Evolutionary conservation across 2,329 filamentous ascomycete genomes (phyloP).

Genomic region (Aureobasidium sp.): DNA sequence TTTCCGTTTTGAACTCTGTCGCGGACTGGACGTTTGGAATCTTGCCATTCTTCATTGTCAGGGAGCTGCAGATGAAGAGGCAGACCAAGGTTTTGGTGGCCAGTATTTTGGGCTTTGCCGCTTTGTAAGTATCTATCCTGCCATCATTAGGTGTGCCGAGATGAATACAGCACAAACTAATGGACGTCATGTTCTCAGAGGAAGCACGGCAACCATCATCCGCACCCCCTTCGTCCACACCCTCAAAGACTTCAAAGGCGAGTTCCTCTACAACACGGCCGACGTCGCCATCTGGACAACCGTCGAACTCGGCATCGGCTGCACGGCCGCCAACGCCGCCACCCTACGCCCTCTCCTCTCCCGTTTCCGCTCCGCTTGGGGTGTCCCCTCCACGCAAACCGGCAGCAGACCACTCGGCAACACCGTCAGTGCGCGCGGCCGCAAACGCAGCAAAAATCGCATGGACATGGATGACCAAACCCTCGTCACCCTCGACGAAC

Average conservation of each 20-base stretch:
- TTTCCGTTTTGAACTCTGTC: conserved; percentile 31
- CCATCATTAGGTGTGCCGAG: too few species aligned
- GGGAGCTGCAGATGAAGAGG: conserved; percentile 33
- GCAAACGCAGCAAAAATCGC: not conserved
- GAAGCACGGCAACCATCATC: conserved; percentile 44
- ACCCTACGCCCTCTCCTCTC: conserved; percentile 41
- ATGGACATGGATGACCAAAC: not conserved
- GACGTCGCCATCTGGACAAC: conserved; percentile 31
- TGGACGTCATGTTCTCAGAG: conserved; percentile 23
- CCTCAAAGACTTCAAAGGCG: conserved; percentile 31
- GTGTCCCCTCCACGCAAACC: not conserved
- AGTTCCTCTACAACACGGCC: conserved; percentile 37
- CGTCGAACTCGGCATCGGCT: conserved; percentile 27
- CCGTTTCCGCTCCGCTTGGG: not conserved
- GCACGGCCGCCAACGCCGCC: conserved; percentile 39
- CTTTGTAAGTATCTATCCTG: conserved; percentile 22
- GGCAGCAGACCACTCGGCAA: not conserved
- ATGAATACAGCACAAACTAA: too few species aligned
- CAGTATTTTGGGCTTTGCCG: conserved; percentile 33
- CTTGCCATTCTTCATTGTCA: conserved; percentile 35
- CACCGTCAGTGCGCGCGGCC: not conserved
- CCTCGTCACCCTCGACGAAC: not conserved
- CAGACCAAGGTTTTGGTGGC: conserved; percentile 32
- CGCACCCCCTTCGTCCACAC: conserved; percentile 37
- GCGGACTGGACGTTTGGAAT: conserved; percentile 36